These are phyloP conservation scores for Sorghum bicolor DNA, from an alignment of 176 grass and related monocot genomes.

Conservation along the genomic window DNA sequence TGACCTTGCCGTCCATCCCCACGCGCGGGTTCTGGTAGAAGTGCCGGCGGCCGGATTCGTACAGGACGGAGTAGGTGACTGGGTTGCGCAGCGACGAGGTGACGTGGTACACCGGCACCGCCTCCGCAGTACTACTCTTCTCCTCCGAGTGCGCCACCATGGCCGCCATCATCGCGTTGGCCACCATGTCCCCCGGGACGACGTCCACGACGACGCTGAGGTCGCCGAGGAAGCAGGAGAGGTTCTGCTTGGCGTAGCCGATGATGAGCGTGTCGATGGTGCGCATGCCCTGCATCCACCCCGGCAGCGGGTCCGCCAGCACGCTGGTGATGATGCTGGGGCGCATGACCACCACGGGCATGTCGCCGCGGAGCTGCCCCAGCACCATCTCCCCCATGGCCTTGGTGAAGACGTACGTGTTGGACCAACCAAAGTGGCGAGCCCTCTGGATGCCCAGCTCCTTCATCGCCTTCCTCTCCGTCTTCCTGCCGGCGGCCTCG, in stretches of 20 bases:
- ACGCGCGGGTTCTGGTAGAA: slow-evolving; percentile 65
- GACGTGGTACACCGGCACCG: slow-evolving; percentile 51
- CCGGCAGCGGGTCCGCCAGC: slow-evolving; percentile 48
- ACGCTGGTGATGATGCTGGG: slow-evolving; percentile 76
- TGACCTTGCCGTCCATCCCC: slow-evolving; percentile 47
- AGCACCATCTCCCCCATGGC: slow-evolving; percentile 79
- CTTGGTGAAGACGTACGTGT: slow-evolving; percentile 76
- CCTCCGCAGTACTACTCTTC: background rate
- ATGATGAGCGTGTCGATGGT: no score
- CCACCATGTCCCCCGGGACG: slow-evolving; percentile 90
- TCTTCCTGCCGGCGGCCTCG: background rate
- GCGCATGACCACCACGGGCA: slow-evolving; percentile 53
- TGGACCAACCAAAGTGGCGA: slow-evolving; percentile 64
- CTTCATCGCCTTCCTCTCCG: slow-evolving; percentile 55
- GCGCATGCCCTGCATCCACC: no score
- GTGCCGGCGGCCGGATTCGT: slow-evolving; percentile 32
- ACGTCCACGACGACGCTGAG: slow-evolving; percentile 52
- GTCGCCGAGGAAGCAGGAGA: slow-evolving; percentile 25
- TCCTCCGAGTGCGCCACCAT: slow-evolving; percentile 48
- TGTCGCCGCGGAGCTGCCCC: slow-evolving; percentile 27
- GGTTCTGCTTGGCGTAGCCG: no score
- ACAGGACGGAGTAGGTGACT: slow-evolving; percentile 30
- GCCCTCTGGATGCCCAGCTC: slow-evolving; percentile 63
- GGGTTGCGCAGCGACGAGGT: slow-evolving; percentile 64
- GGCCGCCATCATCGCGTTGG: slow-evolving; percentile 70